Evolutionary conservation across 176 grass and related monocot species (phyloP).

Genomic region (Carex kokanica): DNA sequence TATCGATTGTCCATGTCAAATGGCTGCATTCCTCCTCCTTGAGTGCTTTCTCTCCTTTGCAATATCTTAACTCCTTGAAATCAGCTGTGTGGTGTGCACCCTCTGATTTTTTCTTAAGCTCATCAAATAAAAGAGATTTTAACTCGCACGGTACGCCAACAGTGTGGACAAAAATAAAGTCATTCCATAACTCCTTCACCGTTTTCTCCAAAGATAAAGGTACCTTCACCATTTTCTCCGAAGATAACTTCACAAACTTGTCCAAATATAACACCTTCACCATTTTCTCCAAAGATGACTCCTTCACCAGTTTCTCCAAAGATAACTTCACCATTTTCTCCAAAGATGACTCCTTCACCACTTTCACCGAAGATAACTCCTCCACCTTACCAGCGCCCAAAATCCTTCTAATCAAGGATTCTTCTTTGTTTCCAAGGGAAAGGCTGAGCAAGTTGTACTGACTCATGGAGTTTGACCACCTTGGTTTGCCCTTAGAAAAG

Average conservation of each 20-base stretch:
- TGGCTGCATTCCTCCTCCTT: background rate
- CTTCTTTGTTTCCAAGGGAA: conserved; percentile 15
- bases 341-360: too few relatives aligned
- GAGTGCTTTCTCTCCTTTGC: background rate
- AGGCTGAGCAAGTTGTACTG: conserved; percentile 30
- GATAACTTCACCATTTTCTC: too few relatives aligned
- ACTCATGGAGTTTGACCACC: conserved; percentile 41
- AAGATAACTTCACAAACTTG: too few relatives aligned
- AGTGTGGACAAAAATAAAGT: background rate
- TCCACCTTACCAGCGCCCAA: background rate
- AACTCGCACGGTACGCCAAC: background rate
- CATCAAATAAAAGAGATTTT: conserved; percentile 36
- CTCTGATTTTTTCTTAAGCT: background rate
- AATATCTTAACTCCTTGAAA: background rate
- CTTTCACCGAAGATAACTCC: too few relatives aligned
- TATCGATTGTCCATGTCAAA: conserved; percentile 19
- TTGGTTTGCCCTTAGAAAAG: background rate
- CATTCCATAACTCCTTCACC: background rate
- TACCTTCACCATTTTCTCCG: too few relatives aligned
- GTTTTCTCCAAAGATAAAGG: background rate
- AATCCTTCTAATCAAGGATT: background rate
- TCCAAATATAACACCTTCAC: too few relatives aligned
- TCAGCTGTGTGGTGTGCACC: background rate
- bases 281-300: too few relatives aligned
- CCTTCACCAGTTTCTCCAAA: too few relatives aligned